Evolutionary conservation across 805 yeast genomes (phyloP), one percentile per base, ranked within the genome.

Genomic region (Lipomyces anomalus): DNA sequence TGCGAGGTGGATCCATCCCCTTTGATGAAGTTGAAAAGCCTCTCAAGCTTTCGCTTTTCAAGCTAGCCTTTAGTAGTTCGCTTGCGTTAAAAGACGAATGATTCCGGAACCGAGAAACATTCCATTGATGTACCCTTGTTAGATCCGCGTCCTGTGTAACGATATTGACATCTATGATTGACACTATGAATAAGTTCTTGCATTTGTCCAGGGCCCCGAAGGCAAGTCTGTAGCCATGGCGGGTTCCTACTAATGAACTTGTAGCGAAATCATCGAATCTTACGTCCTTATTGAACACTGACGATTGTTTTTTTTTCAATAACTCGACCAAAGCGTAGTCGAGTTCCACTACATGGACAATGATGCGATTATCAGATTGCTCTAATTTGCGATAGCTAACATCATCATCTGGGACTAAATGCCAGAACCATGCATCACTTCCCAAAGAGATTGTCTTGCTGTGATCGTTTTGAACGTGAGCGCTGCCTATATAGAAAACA

Each of bases 131-230:
- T 2, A 50, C 20, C 35, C 35, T 37, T 34, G 22, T 34, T 9
- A 40, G 38, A 4, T 43, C 23, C 17, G 47, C 36, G 6, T 30
- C 21, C 23, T 33, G 32, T 6, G n/a, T 35, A 30, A n/a, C 13
- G 9, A 48, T 35, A 21, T 50, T 38, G 11, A 50, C 18, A 17
- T n/a, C 18, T 4, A 50, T 23, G 21, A 21, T 16, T 16, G 46
- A 39, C 6, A 39, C 46, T 4, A 47, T 33, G 33, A 48, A 50
- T 3, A 43, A 5, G 16, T 30, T 23, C 6, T 4, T 21, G 4
- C 16, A 26, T 9, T 30, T 33, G 34, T 47, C 43, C 22, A 50
- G 39, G 3, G 46, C 44, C 11, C 54, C 54, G 26, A 50, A 40
- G 22, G 39, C 21, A 7, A 34, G 22, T 17, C 35, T 20, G 30